Evolutionary conservation across 192 early-diverging fungal genomes (phyloP).

Genomic region (Mortierella alpina): DNA sequence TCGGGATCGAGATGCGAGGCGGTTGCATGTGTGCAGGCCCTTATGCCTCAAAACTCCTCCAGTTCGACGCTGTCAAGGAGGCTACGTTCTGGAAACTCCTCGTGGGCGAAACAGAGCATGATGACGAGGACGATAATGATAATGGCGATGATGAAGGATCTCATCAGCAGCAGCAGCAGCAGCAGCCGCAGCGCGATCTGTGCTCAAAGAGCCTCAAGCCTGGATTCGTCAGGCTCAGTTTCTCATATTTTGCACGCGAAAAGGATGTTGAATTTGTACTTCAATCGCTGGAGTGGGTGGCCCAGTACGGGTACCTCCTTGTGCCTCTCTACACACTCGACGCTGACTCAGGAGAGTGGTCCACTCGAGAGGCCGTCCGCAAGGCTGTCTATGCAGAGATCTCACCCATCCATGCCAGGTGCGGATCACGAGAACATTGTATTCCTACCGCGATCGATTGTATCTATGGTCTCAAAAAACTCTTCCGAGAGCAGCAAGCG

Average conservation of each 20-base stretch:
- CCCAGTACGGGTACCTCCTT: slow-evolving; percentile 37
- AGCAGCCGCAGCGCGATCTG: slow-evolving; percentile 12
- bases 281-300: slow-evolving; percentile 54
- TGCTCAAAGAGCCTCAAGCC: slow-evolving; percentile 19
- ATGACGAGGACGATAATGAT: not conserved
- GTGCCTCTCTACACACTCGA: slow-evolving; percentile 43
- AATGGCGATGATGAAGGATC: not conserved
- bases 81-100: slow-evolving; percentile 31
- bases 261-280: slow-evolving; percentile 57
- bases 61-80: slow-evolving; percentile 36
- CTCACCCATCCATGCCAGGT: not conserved
- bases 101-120: slow-evolving; percentile 12
- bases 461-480: slow-evolving; percentile 15
- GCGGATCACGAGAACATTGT: slow-evolving; percentile 7
- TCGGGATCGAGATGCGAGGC: slow-evolving; percentile 59
- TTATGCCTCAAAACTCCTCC: slow-evolving; percentile 36
- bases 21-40: slow-evolving; percentile 58
- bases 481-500: slow-evolving; percentile 15
- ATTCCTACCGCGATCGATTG: slow-evolving; percentile 35
- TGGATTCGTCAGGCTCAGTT: slow-evolving; percentile 54
- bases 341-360: slow-evolving; percentile 27
- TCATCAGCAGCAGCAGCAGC: slow-evolving; percentile 9
- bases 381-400: not conserved
- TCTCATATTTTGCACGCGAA: slow-evolving; percentile 49
- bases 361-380: slow-evolving; percentile 15